Conservation (phyloP, 2,329 filamentous ascomycete genomes). For the Microcera coccophila region DNA sequence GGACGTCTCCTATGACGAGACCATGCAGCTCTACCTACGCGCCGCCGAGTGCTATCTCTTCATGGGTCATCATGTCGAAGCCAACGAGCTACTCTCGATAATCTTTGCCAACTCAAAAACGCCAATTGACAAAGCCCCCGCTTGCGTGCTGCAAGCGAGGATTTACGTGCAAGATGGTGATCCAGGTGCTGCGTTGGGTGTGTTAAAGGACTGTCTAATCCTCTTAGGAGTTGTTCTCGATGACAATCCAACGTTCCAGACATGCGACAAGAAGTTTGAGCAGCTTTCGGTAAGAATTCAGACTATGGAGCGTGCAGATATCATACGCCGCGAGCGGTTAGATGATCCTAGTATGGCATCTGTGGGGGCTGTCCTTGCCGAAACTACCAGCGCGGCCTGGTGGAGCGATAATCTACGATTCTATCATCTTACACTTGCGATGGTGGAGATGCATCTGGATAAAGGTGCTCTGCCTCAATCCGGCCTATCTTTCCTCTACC, state of each 20-base stretch:
- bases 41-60: conserved; percentile 81
- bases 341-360: conserved; percentile 56
- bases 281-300: conserved; percentile 57
- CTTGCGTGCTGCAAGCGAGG: conserved; percentile 77
- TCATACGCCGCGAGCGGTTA: conserved; percentile 41
- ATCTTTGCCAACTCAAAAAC: conserved; percentile 69
- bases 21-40: conserved; percentile 71
- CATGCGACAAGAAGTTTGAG: conserved; percentile 73
- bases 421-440: conserved; percentile 64
- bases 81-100: conserved; percentile 62
- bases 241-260: conserved; percentile 64
- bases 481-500: conserved; percentile 62
- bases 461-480: conserved; percentile 66
- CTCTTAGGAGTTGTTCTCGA: conserved; percentile 66
- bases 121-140: conserved; percentile 74
- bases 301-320: conserved; percentile 48
- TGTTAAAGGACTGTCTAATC: conserved; percentile 66
- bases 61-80: conserved; percentile 66
- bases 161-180: conserved; percentile 74
- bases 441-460: conserved; percentile 63
- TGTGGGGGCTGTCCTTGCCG: conserved; percentile 65
- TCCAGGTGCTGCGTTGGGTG: conserved; percentile 62
- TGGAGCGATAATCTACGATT: conserved; percentile 71
- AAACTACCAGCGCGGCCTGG: conserved; percentile 66
- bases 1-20: conserved; percentile 84